These are phyloP conservation scores for Ustilago curta DNA, from an alignment of 1,284 basidiomycete genomes.

Conservation along the genomic window DNA sequence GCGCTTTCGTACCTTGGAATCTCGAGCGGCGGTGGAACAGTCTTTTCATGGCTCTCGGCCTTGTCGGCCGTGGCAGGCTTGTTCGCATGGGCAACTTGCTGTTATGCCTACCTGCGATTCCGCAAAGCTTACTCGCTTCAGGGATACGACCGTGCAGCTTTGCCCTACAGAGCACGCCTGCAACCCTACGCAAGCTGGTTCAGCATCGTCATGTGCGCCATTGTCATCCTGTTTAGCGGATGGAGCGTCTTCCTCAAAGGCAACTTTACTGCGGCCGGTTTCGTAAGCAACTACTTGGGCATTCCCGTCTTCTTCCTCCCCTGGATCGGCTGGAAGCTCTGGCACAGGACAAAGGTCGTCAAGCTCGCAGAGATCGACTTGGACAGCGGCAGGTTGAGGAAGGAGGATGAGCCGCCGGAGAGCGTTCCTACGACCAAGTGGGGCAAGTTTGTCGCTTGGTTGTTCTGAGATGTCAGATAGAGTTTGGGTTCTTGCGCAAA, in stretches of 20 bases:
- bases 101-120: conserved; percentile 81
- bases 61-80: conserved; percentile 77
- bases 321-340: conserved; percentile 75
- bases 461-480: conserved; percentile 45
- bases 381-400: conserved; percentile 71
- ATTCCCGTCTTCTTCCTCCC: conserved; percentile 80
- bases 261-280: conserved; percentile 73
- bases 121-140: conserved; percentile 76
- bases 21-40: conserved; percentile 71
- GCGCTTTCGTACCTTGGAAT: conserved; percentile 76
- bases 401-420: conserved; percentile 31
- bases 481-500: too few species aligned
- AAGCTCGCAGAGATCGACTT: conserved; percentile 71
- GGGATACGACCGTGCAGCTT: conserved; percentile 73
- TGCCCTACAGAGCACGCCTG: conserved; percentile 72
- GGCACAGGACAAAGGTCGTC: conserved; percentile 72
- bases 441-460: conserved; percentile 45
- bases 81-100: conserved; percentile 86
- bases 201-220: conserved; percentile 39
- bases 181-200: conserved; percentile 67
- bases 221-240: conserved; percentile 71
- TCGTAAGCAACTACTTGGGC: conserved; percentile 83
- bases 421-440: conserved; percentile 18
- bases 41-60: conserved; percentile 75
- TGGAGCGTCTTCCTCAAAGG: conserved; percentile 61